phyloP scores from a whole-genome alignment of 495 filamentous ascomycete species.

The Hypoxylon rickii region DNA sequence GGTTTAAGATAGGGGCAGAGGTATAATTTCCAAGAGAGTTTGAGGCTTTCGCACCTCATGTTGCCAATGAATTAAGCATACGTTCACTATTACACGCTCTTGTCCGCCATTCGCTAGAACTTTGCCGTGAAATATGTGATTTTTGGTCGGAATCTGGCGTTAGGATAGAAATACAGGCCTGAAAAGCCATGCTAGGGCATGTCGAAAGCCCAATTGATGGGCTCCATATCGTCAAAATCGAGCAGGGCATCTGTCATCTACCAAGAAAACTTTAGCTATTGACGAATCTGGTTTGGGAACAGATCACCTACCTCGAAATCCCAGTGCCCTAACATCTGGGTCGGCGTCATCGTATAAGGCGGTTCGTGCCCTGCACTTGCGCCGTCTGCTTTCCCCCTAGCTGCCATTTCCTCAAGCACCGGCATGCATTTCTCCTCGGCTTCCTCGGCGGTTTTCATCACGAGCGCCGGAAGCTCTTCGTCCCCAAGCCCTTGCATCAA shows the following conservation, averaged over 20 bases:
- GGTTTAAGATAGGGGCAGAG: too few relatives aligned
- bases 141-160: too few relatives aligned
- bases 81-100: too few relatives aligned
- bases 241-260: constrained; percentile 24
- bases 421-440: constrained; percentile 38
- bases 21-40: too few relatives aligned
- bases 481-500: constrained; percentile 37
- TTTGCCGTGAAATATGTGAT: too few relatives aligned
- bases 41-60: too few relatives aligned
- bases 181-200: constrained; percentile 12
- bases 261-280: background rate
- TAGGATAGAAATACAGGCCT: too few relatives aligned
- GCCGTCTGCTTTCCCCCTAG: constrained; percentile 7
- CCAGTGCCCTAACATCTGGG: constrained; percentile 26
- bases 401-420: constrained; percentile 46
- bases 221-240: constrained; percentile 16
- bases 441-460: constrained; percentile 34
- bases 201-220: constrained; percentile 19
- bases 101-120: too few relatives aligned
- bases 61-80: too few relatives aligned
- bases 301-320: constrained; percentile 25
- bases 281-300: background rate
- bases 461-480: constrained; percentile 30
- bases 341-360: constrained; percentile 2
- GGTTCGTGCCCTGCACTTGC: constrained; percentile 20